Percentiles rank a stretch among this genome's conserved stretches.
Conservation (phyloP, 805 yeast genomes). For the Ogataea minuta region DNA sequence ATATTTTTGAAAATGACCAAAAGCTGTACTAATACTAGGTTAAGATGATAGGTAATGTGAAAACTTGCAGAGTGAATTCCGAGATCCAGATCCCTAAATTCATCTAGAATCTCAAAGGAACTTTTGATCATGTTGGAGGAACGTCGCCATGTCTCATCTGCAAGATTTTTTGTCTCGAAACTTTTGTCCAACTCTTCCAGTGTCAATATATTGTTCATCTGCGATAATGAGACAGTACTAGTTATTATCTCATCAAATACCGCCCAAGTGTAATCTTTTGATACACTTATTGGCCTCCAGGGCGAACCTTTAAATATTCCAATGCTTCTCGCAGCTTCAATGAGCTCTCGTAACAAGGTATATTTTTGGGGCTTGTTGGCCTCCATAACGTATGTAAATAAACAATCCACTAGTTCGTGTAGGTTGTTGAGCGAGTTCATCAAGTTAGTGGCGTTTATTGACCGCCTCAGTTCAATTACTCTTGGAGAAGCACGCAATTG, state of each 20-base stretch:
- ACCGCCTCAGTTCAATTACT: constrained; percentile 17
- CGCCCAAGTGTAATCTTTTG: constrained; percentile 16
- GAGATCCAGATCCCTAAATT: constrained; percentile 12
- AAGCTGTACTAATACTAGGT: constrained; percentile 22
- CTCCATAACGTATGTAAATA: constrained; percentile 14
- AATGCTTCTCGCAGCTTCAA: constrained; percentile 13
- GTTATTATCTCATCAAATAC: constrained; percentile 27
- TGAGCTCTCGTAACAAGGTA: constrained; percentile 6
- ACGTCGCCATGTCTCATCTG: constrained; percentile 26
- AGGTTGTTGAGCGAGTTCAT: constrained; percentile 28
- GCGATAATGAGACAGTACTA: constrained; percentile 18
- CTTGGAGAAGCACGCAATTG: constrained; percentile 11
- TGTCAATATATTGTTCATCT: constrained; percentile 20
- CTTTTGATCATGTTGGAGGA: constrained; percentile 22
- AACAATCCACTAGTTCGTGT: constrained; percentile 25
- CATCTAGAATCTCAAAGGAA: constrained; percentile 22
- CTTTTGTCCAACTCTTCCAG: constrained; percentile 14
- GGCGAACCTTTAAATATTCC: constrained; percentile 11
- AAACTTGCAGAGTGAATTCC: constrained; percentile 10
- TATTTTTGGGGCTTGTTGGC: not conserved
- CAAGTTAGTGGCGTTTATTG: constrained; percentile 16
- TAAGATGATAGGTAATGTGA: constrained; percentile 18
- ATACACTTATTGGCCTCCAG: constrained; percentile 19
- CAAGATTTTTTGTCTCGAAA: constrained; percentile 6
- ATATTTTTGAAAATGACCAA: constrained; percentile 26